These are phyloP conservation scores for Boletus eberwhitei DNA, from an alignment of 768 basidiomycete species.

Conservation along the genomic window DNA sequence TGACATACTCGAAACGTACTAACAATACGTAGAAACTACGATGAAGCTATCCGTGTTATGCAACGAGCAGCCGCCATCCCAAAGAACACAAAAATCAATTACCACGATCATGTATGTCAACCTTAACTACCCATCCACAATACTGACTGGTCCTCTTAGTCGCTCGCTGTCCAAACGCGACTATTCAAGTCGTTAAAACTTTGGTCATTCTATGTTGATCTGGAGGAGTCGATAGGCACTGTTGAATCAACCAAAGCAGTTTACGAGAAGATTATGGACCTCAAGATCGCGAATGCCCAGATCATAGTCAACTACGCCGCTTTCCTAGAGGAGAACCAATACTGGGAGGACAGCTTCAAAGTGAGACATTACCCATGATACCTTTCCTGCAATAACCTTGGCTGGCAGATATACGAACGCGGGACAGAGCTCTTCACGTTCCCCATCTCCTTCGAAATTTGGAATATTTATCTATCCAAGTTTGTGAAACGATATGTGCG, in stretches of 20 bases:
- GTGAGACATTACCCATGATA: conserved; percentile 46
- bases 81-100: conserved; percentile 86
- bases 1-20: conserved; percentile 3
- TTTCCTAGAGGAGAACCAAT: conserved; percentile 96
- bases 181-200: conserved; percentile 97
- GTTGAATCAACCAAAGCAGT: conserved; percentile 89
- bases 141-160: conserved; percentile 40
- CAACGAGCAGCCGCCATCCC: conserved; percentile 92
- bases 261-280: conserved; percentile 94
- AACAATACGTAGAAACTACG: conserved; percentile 73
- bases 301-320: conserved; percentile 96
- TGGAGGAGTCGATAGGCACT: conserved; percentile 95
- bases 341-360: conserved; percentile 99
- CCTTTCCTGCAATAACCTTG: conserved; percentile 6
- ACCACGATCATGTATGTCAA: conserved; percentile 83
- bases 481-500: conserved; percentile 94
- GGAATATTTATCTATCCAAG: conserved; percentile 98
- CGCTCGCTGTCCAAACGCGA: conserved; percentile 80
- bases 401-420: conserved; percentile 81
- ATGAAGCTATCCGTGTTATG: conserved; percentile 94
- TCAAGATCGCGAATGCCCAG: conserved; percentile 97
- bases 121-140: not conserved
- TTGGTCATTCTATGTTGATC: conserved; percentile 98
- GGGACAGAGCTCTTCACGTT: conserved; percentile 97
- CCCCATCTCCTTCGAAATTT: conserved; percentile 97